Evolutionary conservation across 1,284 basidiomycete species (phyloP).

Genomic region (Naganishia albida): DNA sequence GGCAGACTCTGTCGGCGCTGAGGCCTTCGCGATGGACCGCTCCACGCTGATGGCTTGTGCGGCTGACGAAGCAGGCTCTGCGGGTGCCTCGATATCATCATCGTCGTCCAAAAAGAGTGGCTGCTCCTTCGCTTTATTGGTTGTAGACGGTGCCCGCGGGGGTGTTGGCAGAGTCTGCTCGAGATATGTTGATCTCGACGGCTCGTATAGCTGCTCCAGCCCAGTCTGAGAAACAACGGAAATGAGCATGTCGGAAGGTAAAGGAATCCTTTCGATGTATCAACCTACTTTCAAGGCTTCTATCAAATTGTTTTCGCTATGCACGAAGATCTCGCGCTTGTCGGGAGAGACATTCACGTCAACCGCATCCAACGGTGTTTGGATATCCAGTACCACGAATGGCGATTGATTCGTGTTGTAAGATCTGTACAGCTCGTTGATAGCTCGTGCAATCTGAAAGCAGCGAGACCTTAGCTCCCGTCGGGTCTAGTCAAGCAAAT

Average conservation of each 20-base stretch:
- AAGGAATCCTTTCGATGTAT: neutral
- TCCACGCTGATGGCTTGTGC: neutral
- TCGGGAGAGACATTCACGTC: constrained; percentile 98
- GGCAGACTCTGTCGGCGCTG: too few relatives aligned
- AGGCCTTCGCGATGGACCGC: too few relatives aligned
- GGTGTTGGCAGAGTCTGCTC: constrained; percentile 33
- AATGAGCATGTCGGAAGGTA: neutral
- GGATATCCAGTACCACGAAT: constrained; percentile 79
- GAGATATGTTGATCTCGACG: constrained; percentile 68
- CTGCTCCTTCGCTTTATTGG: neutral
- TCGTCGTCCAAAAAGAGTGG: constrained; percentile 6
- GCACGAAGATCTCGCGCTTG: constrained; percentile 90
- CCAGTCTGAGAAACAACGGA: constrained; percentile 52
- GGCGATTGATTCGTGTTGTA: constrained; percentile 81
- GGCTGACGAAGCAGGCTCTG: neutral
- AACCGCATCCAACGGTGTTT: constrained; percentile 75
- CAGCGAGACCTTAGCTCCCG: neutral
- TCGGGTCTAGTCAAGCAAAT: too few relatives aligned
- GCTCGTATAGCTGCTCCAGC: constrained; percentile 66
- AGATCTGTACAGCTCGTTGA: constrained; percentile 85
- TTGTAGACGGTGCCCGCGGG: constrained; percentile 1
- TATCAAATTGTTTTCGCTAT: constrained; percentile 81
- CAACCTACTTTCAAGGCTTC: constrained; percentile 69
- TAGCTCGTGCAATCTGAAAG: constrained; percentile 74
- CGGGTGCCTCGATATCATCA: neutral